Percentiles rank a stretch among this genome's conserved stretches.
Conservation (phyloP, 1,139 yeast species). For the Scheffersomyces titani region DNA sequence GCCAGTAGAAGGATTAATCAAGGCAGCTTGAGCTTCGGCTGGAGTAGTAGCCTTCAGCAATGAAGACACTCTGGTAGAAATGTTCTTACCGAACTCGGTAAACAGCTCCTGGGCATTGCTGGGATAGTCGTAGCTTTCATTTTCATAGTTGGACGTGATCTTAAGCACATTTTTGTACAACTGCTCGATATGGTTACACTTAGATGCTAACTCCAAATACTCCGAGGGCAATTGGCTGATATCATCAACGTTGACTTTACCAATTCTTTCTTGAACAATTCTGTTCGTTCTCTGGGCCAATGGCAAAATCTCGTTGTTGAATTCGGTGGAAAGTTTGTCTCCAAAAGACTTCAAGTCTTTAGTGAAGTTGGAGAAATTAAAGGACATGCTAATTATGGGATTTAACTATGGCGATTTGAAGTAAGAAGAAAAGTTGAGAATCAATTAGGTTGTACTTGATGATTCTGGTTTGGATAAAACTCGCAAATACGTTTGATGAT, state of each 20-base stretch:
- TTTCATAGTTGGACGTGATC: conserved; percentile 71
- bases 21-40: conserved; percentile 79
- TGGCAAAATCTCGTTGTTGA: conserved; percentile 52
- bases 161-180: conserved; percentile 73
- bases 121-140: conserved; percentile 87
- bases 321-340: conserved; percentile 41
- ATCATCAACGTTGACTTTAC: conserved; percentile 69
- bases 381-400: conserved; percentile 32
- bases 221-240: conserved; percentile 82
- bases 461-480: too few species aligned
- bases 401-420: neutral
- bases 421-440: neutral
- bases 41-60: conserved; percentile 77
- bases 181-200: conserved; percentile 72
- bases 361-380: conserved; percentile 45
- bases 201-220: conserved; percentile 71
- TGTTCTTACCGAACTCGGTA: conserved; percentile 68
- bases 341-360: conserved; percentile 43
- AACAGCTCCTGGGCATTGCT: conserved; percentile 72
- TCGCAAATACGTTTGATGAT: neutral
- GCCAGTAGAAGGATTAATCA: conserved; percentile 56
- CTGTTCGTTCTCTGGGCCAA: conserved; percentile 83
- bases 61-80: conserved; percentile 66
- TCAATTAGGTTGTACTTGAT: neutral
- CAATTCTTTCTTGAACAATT: conserved; percentile 75